These are phyloP conservation scores for Cyclotella sp. DNA, from an alignment of 108 stramenopile genomes.

Conservation along the genomic window DNA sequence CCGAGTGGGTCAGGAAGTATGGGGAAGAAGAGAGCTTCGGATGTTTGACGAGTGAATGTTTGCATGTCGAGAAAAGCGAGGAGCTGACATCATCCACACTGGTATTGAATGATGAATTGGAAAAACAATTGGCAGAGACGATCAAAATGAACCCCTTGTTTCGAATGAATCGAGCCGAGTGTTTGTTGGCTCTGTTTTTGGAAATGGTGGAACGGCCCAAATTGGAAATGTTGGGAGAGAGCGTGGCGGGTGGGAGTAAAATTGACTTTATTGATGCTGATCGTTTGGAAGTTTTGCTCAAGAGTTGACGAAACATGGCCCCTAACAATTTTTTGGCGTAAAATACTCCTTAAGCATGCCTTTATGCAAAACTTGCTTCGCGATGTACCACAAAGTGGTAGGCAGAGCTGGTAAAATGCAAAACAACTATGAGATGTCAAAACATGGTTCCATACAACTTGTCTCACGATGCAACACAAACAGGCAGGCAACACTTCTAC, in stretches of 20 bases:
- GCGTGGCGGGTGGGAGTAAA: constrained; percentile 66
- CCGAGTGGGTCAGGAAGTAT: constrained; percentile 67
- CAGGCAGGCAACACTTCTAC: too few species aligned
- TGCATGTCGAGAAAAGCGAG: not conserved
- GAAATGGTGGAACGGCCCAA: constrained; percentile 69
- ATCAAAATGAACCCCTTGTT: constrained; percentile 77
- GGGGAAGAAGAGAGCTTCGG: constrained; percentile 77
- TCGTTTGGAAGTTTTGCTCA: constrained; percentile 69
- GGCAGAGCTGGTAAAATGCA: not conserved
- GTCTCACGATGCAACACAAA: too few species aligned
- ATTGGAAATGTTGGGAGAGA: constrained; percentile 55
- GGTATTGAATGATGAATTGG: constrained; percentile 31
- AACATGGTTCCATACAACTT: too few species aligned
- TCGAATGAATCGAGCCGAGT: constrained; percentile 81
- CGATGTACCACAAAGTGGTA: too few species aligned
- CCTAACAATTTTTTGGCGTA: not conserved
- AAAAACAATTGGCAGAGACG: constrained; percentile 36
- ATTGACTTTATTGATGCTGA: constrained; percentile 86
- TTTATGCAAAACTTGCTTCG: too few species aligned
- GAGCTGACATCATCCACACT: not conserved
- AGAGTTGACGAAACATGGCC: not conserved
- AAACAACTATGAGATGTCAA: too few species aligned
- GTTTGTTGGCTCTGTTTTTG: constrained; percentile 78
- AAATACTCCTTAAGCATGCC: too few species aligned
- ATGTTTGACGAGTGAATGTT: constrained; percentile 52